Evolutionary conservation across 2,329 filamentous ascomycete genomes (phyloP), one percentile per base, ranked within the genome.

Genomic region (Fusarium gaditjirri): DNA sequence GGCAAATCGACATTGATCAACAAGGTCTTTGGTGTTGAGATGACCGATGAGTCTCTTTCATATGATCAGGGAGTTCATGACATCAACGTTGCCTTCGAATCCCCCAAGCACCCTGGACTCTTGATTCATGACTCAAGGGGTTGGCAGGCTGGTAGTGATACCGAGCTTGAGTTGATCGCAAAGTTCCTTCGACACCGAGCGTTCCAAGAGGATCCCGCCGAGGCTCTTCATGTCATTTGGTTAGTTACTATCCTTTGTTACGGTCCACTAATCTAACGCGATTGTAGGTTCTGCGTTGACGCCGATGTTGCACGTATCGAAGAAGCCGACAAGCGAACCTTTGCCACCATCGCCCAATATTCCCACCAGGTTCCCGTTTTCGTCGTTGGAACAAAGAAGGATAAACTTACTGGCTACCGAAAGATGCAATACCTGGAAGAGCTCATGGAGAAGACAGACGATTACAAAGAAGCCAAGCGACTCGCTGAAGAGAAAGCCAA

Each of bases 1-100:
- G 75, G 75, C 1, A 77, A 77, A 6, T 77, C 75, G n/a, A 77
- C 75, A 1, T 29, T 77, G n/a, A 77, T 77, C 44, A 77, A 77
- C 54, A 77, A 75, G 19, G 75, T 77, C 6, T 77, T 77, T 52
- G 75, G 75, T 2, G 75, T 77, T 27, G 75, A 77, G 31, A 74
- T 77, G 68, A 77, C 75, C 0, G 66, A 68, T 1, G 75, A 77
- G 54, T 77, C 75, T 3, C 25, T 66, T 1, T 76, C 75, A 2
- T 77, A 77, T 13, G 60, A 74, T 0, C 75, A 77, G 12, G 75
- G 75, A 5, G 75, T 77, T 3, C 75, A 77, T 19, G 75, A 77
- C 16, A 77, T 77, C 10, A 77, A 77, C 5, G 72, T 74, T 4
- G 75, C 75, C 0, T 77, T 77, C 13, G 75, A 77, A 16, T 77